These are phyloP conservation scores for Cercospora beticola DNA, from an alignment of 2,329 filamentous ascomycete genomes.

Conservation along the genomic window DNA sequence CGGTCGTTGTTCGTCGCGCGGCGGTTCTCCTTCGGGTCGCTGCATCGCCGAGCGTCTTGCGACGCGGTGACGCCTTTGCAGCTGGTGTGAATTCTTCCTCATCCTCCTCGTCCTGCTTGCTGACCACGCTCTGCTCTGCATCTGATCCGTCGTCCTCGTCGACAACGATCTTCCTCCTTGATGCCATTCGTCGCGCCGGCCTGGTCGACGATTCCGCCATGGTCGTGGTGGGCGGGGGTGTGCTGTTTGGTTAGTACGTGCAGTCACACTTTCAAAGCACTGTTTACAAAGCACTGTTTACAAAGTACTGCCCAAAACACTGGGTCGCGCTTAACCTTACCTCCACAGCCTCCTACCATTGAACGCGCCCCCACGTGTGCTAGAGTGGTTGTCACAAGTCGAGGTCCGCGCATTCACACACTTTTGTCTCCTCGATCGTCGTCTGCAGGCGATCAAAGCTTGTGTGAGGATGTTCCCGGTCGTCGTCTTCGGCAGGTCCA, in stretches of 20 bases:
- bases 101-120: slow-evolving; percentile 55
- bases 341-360: too few species aligned
- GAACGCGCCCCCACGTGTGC: slow-evolving; percentile 6
- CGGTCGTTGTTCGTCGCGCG: slow-evolving; percentile 47
- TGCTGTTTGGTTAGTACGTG: slow-evolving; percentile 12
- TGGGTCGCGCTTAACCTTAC: not conserved
- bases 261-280: not conserved
- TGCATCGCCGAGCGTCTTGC: slow-evolving; percentile 50
- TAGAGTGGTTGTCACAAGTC: not conserved
- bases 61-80: slow-evolving; percentile 57
- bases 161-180: slow-evolving; percentile 70
- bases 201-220: slow-evolving; percentile 45
- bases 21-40: slow-evolving; percentile 47
- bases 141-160: slow-evolving; percentile 67
- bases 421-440: not conserved
- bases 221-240: slow-evolving; percentile 21
- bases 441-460: not conserved
- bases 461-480: slow-evolving; percentile 2
- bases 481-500: slow-evolving; percentile 6
- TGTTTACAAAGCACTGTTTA: not conserved
- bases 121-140: slow-evolving; percentile 59
- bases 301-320: too few species aligned
- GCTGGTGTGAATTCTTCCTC: slow-evolving; percentile 81
- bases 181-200: slow-evolving; percentile 59
- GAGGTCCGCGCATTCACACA: not conserved